phyloP scores from a whole-genome alignment of 2,329 filamentous ascomycete species.

The Colletotrichum costaricense region DNA sequence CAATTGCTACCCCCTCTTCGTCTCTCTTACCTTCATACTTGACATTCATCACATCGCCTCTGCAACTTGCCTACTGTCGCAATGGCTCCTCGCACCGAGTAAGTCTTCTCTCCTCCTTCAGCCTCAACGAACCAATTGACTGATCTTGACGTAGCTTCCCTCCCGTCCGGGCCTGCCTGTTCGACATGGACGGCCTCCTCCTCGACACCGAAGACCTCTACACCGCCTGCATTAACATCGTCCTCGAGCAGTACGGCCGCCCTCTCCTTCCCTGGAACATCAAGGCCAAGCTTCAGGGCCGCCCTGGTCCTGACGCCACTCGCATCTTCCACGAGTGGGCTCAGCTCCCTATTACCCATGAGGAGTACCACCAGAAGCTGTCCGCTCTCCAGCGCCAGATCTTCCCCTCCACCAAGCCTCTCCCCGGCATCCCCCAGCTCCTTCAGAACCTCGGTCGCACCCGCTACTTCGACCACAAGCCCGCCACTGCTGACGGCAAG shows the following conservation, averaged over 20 bases:
- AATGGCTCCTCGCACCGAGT: slow-evolving; percentile 60
- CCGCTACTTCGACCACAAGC: slow-evolving; percentile 58
- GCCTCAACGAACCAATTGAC: slow-evolving; percentile 1
- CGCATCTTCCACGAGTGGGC: slow-evolving; percentile 81
- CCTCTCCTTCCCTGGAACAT: slow-evolving; percentile 89
- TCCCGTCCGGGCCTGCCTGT: slow-evolving; percentile 88
- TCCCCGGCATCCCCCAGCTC: slow-evolving; percentile 81
- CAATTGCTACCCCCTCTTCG: neutral
- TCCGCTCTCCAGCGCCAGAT: slow-evolving; percentile 73
- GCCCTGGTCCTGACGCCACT: slow-evolving; percentile 64
- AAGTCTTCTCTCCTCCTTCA: slow-evolving; percentile 41
- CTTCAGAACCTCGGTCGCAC: slow-evolving; percentile 69
- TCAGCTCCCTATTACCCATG: slow-evolving; percentile 78
- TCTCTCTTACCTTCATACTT: neutral
- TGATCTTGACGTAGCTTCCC: slow-evolving; percentile 67
- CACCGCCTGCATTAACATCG: slow-evolving; percentile 82
- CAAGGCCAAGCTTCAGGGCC: slow-evolving; percentile 84
- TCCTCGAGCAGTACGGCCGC: slow-evolving; percentile 80
- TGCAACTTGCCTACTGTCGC: slow-evolving; percentile 22
- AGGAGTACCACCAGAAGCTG: slow-evolving; percentile 73
- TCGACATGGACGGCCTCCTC: slow-evolving; percentile 98
- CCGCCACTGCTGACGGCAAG: slow-evolving; percentile 39
- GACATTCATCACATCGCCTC: neutral
- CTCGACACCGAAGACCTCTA: slow-evolving; percentile 94
- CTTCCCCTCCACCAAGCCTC: slow-evolving; percentile 80